phyloP scores from a whole-genome alignment of 106 monocot species.

The Cymbidium sinense region DNA sequence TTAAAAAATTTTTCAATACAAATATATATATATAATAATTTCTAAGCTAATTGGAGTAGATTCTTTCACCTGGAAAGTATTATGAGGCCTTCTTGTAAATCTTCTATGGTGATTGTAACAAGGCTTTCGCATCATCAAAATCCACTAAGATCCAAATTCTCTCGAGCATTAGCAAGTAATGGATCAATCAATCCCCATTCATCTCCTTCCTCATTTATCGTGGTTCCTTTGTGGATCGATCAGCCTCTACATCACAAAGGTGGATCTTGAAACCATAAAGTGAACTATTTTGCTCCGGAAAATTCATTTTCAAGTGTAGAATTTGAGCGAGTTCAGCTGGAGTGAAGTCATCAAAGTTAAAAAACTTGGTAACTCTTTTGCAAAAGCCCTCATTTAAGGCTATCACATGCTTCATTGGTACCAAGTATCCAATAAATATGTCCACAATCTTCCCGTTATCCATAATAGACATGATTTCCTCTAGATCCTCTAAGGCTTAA shows the following conservation, averaged over 20 bases:
- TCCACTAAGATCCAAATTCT: conserved; percentile 80
- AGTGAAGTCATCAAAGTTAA: conserved; percentile 76
- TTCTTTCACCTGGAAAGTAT: conserved; percentile 28
- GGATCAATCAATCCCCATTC: conserved; percentile 90
- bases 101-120: conserved; percentile 80
- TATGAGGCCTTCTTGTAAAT: conserved; percentile 65
- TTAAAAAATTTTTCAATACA: too few relatives aligned
- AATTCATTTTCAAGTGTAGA: conserved; percentile 66
- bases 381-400: conserved; percentile 87
- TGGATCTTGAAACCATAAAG: conserved; percentile 83
- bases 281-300: conserved; percentile 30
- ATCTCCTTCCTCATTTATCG: conserved; percentile 62
- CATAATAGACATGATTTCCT: conserved; percentile 98
- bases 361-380: conserved; percentile 86
- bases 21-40: too few relatives aligned
- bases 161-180: conserved; percentile 71
- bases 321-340: conserved; percentile 73
- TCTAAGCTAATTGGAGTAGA: neutral
- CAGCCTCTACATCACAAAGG: conserved; percentile 41
- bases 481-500: conserved; percentile 86
- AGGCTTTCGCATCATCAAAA: conserved; percentile 62
- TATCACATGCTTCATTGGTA: conserved; percentile 92
- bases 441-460: conserved; percentile 80
- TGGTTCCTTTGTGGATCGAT: conserved; percentile 33
- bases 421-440: conserved; percentile 85